Evolutionary conservation across 768 basidiomycete genomes (phyloP), one percentile per base, ranked within the genome.

Genomic region (Russula griseocarnosa): DNA sequence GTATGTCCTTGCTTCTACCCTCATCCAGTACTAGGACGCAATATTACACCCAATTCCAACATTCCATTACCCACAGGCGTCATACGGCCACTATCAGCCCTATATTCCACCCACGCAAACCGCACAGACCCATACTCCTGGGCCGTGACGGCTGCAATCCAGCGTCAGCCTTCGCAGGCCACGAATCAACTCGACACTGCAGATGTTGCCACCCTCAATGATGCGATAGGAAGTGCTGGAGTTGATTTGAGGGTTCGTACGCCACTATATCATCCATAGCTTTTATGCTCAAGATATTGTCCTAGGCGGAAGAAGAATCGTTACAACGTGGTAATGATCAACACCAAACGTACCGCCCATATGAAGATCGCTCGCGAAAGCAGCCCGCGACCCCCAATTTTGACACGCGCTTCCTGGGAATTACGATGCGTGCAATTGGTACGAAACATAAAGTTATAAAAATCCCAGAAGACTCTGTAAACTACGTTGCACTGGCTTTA

Each of bases 151-250:
- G 55, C 66, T 14, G 58, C 58, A 6, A 47, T 55, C 34, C 51
- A 54, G 46, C 62, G 57, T 49, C 66, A 58, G 55, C 24, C 55
- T 5, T 49, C 67, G 8, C 60, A 53, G 20, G 60, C 44, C 11
- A n/a, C 53, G 24, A 61, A 50, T 50, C 60, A 69, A 40, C 62
- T 85, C 61, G 88, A 88, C 68, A 85, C 84, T 3, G 75, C 85
- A 4, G 90, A 92, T 69, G 82, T 92, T 38, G 83, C 90, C 13
- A 89, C 87, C 8, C 70, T 94, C 49, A 92, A 91, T 61, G 91
- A 94, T 68, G 92, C 90, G 5, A 76, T 94, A 1, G 92, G 90
- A 5, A 91, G 90, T 70, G 91, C 90, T 8, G 91, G 92, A 13
- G 90, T 94, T 8, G 92, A 94, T 75, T 76, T 94, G n/a, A 76